Percentiles rank a stretch among this genome's conserved stretches.
phyloP scores from a whole-genome alignment of 108 stramenopile genomes.

The Conticribra guillardii region DNA sequence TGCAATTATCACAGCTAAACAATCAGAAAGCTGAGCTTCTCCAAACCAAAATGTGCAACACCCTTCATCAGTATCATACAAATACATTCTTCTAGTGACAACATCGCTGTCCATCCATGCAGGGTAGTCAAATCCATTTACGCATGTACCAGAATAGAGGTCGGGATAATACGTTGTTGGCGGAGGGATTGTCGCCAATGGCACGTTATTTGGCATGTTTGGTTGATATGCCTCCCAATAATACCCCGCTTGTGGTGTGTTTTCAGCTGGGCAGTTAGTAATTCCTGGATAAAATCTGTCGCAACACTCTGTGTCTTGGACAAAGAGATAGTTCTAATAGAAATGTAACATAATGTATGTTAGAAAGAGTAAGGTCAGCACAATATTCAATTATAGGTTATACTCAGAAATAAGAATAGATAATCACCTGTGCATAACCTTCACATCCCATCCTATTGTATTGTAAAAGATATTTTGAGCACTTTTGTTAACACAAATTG shows the following conservation, averaged over 20 bases:
- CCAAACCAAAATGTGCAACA: background rate
- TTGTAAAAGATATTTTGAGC: background rate
- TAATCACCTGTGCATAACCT: background rate
- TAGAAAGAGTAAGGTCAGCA: too few species aligned
- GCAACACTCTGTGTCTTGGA: constrained; percentile 8
- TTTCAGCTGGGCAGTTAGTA: constrained; percentile 7
- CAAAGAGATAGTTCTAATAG: constrained; percentile 18
- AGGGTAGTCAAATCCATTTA: background rate
- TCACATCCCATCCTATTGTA: constrained; percentile 14
- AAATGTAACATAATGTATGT: too few species aligned
- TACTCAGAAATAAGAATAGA: too few species aligned
- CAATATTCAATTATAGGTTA: too few species aligned
- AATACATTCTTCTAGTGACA: background rate
- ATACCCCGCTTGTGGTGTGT: constrained; percentile 12
- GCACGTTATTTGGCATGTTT: background rate
- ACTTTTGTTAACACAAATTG: too few species aligned
- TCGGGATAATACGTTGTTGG: background rate
- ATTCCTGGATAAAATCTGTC: constrained; percentile 3
- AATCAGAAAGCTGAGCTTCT: background rate
- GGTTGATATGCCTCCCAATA: constrained; percentile 15
- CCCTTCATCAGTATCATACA: background rate
- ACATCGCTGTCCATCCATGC: background rate
- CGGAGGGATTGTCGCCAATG: background rate
- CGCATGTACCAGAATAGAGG: background rate
- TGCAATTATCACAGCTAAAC: background rate